These are phyloP conservation scores for Dendrobium officinale DNA, from an alignment of 106 monocot species.

Conservation along the genomic window DNA sequence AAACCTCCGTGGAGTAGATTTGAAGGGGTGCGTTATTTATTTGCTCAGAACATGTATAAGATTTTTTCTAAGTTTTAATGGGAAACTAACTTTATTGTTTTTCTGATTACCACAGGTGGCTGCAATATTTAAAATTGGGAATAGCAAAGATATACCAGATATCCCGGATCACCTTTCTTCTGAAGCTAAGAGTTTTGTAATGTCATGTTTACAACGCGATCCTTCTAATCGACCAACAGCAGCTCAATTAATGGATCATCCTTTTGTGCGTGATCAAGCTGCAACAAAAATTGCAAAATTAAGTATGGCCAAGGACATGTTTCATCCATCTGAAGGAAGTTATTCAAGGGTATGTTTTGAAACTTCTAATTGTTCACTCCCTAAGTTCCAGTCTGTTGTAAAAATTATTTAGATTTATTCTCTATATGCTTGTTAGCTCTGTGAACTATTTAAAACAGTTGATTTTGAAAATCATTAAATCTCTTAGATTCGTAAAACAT, in stretches of 20 bases:
- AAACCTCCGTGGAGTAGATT: slow-evolving; percentile 92
- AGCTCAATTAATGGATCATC: slow-evolving; percentile 63
- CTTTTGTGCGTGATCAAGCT: slow-evolving; percentile 69
- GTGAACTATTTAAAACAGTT: slow-evolving; percentile 6
- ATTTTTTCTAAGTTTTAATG: not conserved
- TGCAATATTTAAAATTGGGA: slow-evolving; percentile 98
- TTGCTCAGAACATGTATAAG: not conserved
- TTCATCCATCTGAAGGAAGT: slow-evolving; percentile 29
- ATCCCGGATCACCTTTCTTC: slow-evolving; percentile 80
- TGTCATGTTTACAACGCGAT: slow-evolving; percentile 78
- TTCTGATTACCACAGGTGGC: slow-evolving; percentile 57
- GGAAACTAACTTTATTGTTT: not conserved
- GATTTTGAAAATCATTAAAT: not conserved
- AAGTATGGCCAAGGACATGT: slow-evolving; percentile 18
- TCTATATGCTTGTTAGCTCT: slow-evolving; percentile 7
- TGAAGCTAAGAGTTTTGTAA: slow-evolving; percentile 71
- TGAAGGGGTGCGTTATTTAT: slow-evolving; percentile 52
- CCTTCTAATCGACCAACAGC: slow-evolving; percentile 77
- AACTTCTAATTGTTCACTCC: not conserved
- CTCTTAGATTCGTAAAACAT: slow-evolving; percentile 8
- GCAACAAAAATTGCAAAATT: slow-evolving; percentile 27
- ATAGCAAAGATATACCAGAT: slow-evolving; percentile 92
- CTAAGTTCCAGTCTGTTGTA: not conserved
- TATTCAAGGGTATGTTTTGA: slow-evolving; percentile 20
- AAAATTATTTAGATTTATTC: slow-evolving; percentile 20